Base-by-base conservation (phyloP, 2,329 filamentous ascomycete genomes). In the Fusarium sp. region DNA sequence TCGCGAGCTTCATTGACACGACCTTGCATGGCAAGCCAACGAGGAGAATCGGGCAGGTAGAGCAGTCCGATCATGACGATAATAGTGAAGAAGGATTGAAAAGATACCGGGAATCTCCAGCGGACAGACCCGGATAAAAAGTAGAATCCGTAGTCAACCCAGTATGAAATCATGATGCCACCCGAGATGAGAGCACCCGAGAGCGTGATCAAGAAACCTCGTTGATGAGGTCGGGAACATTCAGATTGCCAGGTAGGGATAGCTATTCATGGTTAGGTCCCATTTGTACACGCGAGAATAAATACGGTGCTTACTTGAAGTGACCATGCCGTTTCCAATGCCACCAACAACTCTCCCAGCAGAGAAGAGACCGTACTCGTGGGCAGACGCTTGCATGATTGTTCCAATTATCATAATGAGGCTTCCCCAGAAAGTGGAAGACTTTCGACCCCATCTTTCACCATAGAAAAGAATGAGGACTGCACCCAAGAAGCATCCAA, bases 291-390 rank as follows among this genome's bases (percentile, higher is more conserved):
- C 16, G 38, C 3, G 17, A 38, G 16, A 2, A 24, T 36, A 14
- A 20, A 3, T 5, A 31, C 22, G 22, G n/a, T 11, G 66, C 62
- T 80, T 75, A 68, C 80, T 87, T 22, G 85, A 82, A 2, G 86
- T 86, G 57, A 87, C 87, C 75, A 84, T 74, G 1, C 83, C 82
- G 56, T 80, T 84, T 0, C 84, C 85, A 5, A 85, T 58, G 2
- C 84, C 84, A 11, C 81, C 81, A 35, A 86, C 79, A 20, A 86
- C 78, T 14, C 85, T 79, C 2, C 83, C 83, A 7, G 83, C 82
- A 60, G 84, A 82, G 74, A 85, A 80, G 58, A 84, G 80, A 14
- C 80, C 74, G n/a, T 84, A 76, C 12, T 70, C 62, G 74, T 73
- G 36, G 11, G 33, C 53, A 38, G 66, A 69, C 3, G 71, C 77